Conservation (phyloP, 2,329 filamentous ascomycete genomes). For the Chaetomiaceae sp. region DNA sequence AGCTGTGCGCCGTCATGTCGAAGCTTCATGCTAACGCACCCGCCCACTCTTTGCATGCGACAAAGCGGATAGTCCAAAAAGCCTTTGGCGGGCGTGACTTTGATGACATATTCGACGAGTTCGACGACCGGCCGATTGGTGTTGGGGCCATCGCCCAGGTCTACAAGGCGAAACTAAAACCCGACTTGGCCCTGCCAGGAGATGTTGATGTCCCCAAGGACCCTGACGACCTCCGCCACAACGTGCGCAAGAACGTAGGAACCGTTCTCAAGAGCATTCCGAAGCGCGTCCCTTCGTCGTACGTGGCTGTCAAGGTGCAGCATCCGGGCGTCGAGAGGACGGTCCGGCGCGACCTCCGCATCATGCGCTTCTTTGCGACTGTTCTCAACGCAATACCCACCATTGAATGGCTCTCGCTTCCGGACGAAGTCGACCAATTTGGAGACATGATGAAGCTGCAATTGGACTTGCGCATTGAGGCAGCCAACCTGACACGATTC, state of each 20-base stretch:
- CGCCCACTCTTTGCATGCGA: slow-evolving; percentile 76
- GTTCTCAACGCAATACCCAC: slow-evolving; percentile 82
- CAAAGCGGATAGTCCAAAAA: slow-evolving; percentile 69
- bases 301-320: slow-evolving; percentile 93
- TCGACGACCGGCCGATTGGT: slow-evolving; percentile 80
- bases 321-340: slow-evolving; percentile 86
- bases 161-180: slow-evolving; percentile 88
- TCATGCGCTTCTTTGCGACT: slow-evolving; percentile 88
- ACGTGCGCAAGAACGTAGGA: slow-evolving; percentile 76
- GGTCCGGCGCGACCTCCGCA: slow-evolving; percentile 83
- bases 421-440: slow-evolving; percentile 89
- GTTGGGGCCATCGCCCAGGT: slow-evolving; percentile 97
- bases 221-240: slow-evolving; percentile 47
- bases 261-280: slow-evolving; percentile 81
- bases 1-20: slow-evolving; percentile 91
- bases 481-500: slow-evolving; percentile 82
- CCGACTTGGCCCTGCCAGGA: slow-evolving; percentile 62
- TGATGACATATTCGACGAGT: slow-evolving; percentile 93
- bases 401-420: slow-evolving; percentile 94
- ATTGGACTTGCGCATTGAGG: slow-evolving; percentile 88
- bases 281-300: slow-evolving; percentile 76
- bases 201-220: slow-evolving; percentile 47
- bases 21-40: slow-evolving; percentile 91
- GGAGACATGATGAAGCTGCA: slow-evolving; percentile 99
- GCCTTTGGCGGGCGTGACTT: slow-evolving; percentile 78